phyloP scores from a whole-genome alignment of 2,329 filamentous ascomycete genomes.

The Rhinocladiella mackenziei region DNA sequence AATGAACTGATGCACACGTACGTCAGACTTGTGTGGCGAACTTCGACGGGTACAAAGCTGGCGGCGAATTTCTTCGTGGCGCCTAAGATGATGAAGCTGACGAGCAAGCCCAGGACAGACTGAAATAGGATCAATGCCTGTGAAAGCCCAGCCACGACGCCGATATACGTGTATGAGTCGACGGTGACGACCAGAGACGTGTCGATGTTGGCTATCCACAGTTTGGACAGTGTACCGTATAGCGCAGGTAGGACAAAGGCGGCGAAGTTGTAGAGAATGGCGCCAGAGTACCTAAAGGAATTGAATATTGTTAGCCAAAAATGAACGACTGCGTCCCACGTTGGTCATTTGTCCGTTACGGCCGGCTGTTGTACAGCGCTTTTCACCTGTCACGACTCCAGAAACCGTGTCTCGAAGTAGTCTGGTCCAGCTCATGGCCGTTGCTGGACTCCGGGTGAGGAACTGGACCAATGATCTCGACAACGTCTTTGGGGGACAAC shows the following conservation, averaged over 20 bases:
- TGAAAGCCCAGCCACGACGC: constrained; percentile 55
- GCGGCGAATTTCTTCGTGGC: constrained; percentile 54
- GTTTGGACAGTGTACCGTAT: constrained; percentile 63
- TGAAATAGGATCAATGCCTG: constrained; percentile 58
- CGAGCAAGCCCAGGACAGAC: constrained; percentile 51
- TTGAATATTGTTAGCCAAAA: not conserved
- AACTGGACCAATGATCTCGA: not conserved
- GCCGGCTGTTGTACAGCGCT: not conserved
- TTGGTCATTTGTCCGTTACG: not conserved
- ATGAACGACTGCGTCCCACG: too few species aligned
- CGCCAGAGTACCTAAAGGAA: constrained; percentile 56
- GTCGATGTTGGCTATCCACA: constrained; percentile 68
- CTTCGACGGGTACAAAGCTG: constrained; percentile 60
- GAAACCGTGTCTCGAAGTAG: not conserved
- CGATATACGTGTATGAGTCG: constrained; percentile 53
- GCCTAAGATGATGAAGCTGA: constrained; percentile 57
- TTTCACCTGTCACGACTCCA: constrained; percentile 12
- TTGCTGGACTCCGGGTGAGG: not conserved
- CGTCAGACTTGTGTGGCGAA: constrained; percentile 53
- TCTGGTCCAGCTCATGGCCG: not conserved
- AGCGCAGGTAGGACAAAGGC: constrained; percentile 64
- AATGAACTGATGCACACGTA: constrained; percentile 65
- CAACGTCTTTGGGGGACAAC: constrained; percentile 8
- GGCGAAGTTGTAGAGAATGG: constrained; percentile 59
- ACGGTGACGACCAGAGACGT: constrained; percentile 59